These are phyloP conservation scores for Posidonia oceanica DNA, from an alignment of 116 monocot genomes.

Conservation along the genomic window DNA sequence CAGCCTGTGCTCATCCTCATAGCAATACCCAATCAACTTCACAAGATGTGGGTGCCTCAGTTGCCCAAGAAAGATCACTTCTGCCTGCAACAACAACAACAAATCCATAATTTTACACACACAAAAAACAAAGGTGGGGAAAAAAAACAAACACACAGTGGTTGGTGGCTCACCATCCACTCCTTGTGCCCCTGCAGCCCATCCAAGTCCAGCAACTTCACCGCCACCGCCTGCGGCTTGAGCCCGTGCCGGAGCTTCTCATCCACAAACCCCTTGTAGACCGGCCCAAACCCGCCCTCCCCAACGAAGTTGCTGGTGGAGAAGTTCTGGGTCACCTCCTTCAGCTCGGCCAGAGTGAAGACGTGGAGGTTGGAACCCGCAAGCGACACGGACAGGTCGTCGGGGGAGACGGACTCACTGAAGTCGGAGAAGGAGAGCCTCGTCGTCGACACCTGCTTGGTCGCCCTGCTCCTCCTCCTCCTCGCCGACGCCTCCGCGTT, in stretches of 20 bases:
- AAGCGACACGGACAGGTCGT: slow-evolving; percentile 25
- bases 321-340: slow-evolving; percentile 28
- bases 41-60: slow-evolving; percentile 59
- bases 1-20: slow-evolving; percentile 52
- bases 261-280: slow-evolving; percentile 37
- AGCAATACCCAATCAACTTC: slow-evolving; percentile 69
- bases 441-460: slow-evolving; percentile 8
- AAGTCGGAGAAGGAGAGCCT: slow-evolving; percentile 26
- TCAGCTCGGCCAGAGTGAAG: slow-evolving; percentile 38
- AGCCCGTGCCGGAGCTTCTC: slow-evolving; percentile 25
- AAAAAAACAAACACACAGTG: not conserved
- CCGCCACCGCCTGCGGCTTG: slow-evolving; percentile 30
- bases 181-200: slow-evolving; percentile 35
- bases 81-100: slow-evolving; percentile 21
- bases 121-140: not conserved
- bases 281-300: slow-evolving; percentile 43
- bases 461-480: slow-evolving; percentile 4
- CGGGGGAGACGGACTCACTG: slow-evolving; percentile 16
- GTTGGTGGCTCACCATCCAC: slow-evolving; percentile 31
- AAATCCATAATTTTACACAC: not conserved
- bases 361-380: slow-evolving; percentile 25
- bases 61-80: slow-evolving; percentile 64
- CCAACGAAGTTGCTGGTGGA: slow-evolving; percentile 26
- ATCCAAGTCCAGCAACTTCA: slow-evolving; percentile 37
- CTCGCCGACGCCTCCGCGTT: not conserved